These are phyloP conservation scores for Davidsoniella virescens DNA, from an alignment of 2,329 filamentous ascomycete species.

Conservation along the genomic window DNA sequence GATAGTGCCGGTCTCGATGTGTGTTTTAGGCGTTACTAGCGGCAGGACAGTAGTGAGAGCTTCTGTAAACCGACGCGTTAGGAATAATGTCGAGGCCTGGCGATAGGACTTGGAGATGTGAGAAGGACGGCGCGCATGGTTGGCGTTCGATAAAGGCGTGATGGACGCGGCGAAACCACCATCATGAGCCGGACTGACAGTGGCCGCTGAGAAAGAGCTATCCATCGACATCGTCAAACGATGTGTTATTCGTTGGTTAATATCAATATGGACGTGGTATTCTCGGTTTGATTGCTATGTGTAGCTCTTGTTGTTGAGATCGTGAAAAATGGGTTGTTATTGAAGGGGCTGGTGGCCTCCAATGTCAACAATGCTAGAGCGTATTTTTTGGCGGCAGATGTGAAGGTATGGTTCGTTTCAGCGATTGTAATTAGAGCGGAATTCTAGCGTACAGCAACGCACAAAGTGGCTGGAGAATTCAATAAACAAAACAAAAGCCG, in stretches of 20 bases:
- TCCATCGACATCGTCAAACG: slow-evolving; percentile 26
- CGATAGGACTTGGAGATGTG: slow-evolving; percentile 86
- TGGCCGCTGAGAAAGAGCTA: slow-evolving; percentile 25
- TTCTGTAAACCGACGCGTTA: slow-evolving; percentile 85
- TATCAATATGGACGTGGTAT: background rate
- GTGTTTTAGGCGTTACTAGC: slow-evolving; percentile 48
- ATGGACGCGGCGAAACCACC: slow-evolving; percentile 44
- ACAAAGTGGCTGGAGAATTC: background rate
- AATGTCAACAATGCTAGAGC: background rate
- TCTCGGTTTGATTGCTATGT: background rate
- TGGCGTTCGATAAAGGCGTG: slow-evolving; percentile 48
- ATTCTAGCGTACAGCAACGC: background rate
- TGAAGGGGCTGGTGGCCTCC: slow-evolving; percentile 1
- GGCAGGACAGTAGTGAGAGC: slow-evolving; percentile 72
- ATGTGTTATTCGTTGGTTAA: background rate
- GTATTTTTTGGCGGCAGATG: background rate
- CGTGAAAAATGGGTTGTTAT: background rate
- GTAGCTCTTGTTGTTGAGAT: no score
- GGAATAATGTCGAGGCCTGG: slow-evolving; percentile 81
- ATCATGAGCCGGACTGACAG: slow-evolving; percentile 29
- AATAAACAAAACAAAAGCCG: background rate
- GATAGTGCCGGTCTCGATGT: slow-evolving; percentile 29
- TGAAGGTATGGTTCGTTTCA: background rate
- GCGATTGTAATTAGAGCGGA: background rate
- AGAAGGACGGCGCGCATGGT: slow-evolving; percentile 40